phyloP scores from a whole-genome alignment of 345 rosid species.

The Gossypium bickii region DNA sequence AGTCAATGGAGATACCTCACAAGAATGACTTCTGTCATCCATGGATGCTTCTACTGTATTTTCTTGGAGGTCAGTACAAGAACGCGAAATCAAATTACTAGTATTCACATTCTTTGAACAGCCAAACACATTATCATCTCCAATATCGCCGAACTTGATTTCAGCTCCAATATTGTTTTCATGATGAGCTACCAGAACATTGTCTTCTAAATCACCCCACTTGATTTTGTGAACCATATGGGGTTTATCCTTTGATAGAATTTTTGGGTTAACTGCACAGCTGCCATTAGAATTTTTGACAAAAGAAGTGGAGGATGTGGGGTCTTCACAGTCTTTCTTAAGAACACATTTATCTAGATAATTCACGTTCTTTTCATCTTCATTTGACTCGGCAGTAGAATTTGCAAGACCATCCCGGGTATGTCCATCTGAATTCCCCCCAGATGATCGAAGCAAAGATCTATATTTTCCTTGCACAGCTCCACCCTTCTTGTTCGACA shows the following conservation, averaged over 20 bases:
- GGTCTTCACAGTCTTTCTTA: slow-evolving; percentile 24
- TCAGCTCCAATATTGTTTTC: slow-evolving; percentile 31
- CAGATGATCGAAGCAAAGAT: slow-evolving; percentile 25
- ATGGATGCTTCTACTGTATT: slow-evolving; percentile 16
- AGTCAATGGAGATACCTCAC: slow-evolving; percentile 13
- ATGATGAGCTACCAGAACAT: slow-evolving; percentile 28
- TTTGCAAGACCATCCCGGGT: slow-evolving; percentile 20
- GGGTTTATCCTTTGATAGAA: slow-evolving; percentile 21
- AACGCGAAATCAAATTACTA: slow-evolving; percentile 18
- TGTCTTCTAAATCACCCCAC: slow-evolving; percentile 60
- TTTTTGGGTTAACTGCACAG: slow-evolving; percentile 18
- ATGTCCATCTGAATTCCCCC: slow-evolving; percentile 15
- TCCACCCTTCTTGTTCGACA: slow-evolving; percentile 22
- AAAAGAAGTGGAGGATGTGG: slow-evolving; percentile 16
- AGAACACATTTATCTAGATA: slow-evolving; percentile 19
- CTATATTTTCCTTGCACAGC: slow-evolving; percentile 28
- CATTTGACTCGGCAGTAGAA: slow-evolving; percentile 22
- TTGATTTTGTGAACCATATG: slow-evolving; percentile 40
- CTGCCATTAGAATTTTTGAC: slow-evolving; percentile 20
- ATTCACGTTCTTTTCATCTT: slow-evolving; percentile 19
- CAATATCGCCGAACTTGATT: slow-evolving; percentile 32
- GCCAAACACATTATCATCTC: slow-evolving; percentile 23
- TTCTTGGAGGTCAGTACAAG: slow-evolving; percentile 21
- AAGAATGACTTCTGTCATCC: slow-evolving; percentile 18
- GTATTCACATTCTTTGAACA: slow-evolving; percentile 25